Evolutionary conservation across 2,329 filamentous ascomycete genomes (phyloP).

Genomic region (Aspergillus fijiensis): DNA sequence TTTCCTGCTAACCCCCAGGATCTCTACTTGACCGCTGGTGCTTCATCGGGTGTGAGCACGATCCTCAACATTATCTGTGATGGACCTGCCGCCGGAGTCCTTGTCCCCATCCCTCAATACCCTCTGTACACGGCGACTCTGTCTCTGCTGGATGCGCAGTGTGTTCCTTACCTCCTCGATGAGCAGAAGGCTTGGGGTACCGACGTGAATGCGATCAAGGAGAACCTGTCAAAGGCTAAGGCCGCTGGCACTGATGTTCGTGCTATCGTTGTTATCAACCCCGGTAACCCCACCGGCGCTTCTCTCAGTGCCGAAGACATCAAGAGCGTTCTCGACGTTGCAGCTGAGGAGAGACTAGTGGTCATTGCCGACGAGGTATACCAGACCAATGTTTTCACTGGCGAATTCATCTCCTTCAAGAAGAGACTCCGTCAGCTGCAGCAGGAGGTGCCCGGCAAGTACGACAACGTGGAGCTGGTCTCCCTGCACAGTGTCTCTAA

Average conservation of each 20-base stretch:
- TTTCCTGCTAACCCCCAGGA: conserved; percentile 76
- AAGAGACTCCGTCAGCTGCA: conserved; percentile 78
- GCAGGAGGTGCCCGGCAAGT: conserved; percentile 68
- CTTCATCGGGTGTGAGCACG: conserved; percentile 92
- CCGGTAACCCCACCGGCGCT: conserved; percentile 93
- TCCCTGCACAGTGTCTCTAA: conserved; percentile 94
- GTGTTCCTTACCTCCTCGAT: conserved; percentile 91
- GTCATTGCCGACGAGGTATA: conserved; percentile 97
- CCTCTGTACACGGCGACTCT: conserved; percentile 95
- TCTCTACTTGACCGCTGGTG: conserved; percentile 88
- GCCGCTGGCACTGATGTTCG: conserved; percentile 79
- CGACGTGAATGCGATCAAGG: conserved; percentile 73
- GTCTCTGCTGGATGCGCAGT: conserved; percentile 76
- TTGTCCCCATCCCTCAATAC: conserved; percentile 96
- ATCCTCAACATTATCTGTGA: conserved; percentile 87
- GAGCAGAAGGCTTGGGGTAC: conserved; percentile 87
- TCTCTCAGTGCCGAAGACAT: conserved; percentile 78
- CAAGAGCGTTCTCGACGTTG: conserved; percentile 80
- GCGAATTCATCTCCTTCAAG: conserved; percentile 96
- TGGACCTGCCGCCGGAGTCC: conserved; percentile 71
- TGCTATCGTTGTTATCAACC: conserved; percentile 96
- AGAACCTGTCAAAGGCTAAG: conserved; percentile 71
- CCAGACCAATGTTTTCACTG: conserved; percentile 96
- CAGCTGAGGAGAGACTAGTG: conserved; percentile 79
- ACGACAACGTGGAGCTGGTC: conserved; percentile 82